Base-by-base conservation (phyloP, 495 filamentous ascomycete species). In the Aspergillus funiculosus region DNA sequence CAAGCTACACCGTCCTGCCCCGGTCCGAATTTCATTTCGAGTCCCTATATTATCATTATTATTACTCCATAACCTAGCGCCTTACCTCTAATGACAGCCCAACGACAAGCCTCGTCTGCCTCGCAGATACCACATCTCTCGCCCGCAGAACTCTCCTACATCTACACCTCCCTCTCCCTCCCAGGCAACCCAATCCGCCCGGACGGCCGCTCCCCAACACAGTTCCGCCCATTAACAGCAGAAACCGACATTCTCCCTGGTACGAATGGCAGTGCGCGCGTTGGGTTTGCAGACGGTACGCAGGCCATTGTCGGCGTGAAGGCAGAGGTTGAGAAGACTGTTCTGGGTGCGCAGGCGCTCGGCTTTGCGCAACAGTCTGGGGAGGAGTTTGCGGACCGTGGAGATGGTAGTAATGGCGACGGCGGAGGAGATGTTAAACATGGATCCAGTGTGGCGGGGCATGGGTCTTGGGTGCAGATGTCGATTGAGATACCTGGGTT, bases 221-320 rank as follows among this genome's bases (percentile, higher is more conserved):
- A 94, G 59, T 97, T 97, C 74, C 89, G 92, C 2, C 89, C 90
- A 0, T 68, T 98, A 2, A 72, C 83, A 8, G 94, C 94, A 46
- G 94, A 97, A 66, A 83, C 84, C 5, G 85, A 85, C 28, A 87
- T 97, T 39, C 79, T 98, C 0, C 89, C 94, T 0, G 79, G 80
- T 39, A 81, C 90, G 18, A 94, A 96, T 61, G 92, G 94, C 36
- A 90, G 85, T 66, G 90, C 92, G 47, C 81, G 94, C 28, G 79
- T 98, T 34, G 91, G 89, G 44, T 94, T 95, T 63, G 86, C 88
- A 9, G 92, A 97, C 60, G 94, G 94, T 31, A 91, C 86, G 1
- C 91, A 98, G 66, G 92, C 90, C 5, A 82, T 97, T 47, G 91
- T 95, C 15, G 92, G 92, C 24, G 83, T 96, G 37, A 97, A 97